Conservation (phyloP, 805 yeast species). For the Ogataea nakhonphanomensis region DNA sequence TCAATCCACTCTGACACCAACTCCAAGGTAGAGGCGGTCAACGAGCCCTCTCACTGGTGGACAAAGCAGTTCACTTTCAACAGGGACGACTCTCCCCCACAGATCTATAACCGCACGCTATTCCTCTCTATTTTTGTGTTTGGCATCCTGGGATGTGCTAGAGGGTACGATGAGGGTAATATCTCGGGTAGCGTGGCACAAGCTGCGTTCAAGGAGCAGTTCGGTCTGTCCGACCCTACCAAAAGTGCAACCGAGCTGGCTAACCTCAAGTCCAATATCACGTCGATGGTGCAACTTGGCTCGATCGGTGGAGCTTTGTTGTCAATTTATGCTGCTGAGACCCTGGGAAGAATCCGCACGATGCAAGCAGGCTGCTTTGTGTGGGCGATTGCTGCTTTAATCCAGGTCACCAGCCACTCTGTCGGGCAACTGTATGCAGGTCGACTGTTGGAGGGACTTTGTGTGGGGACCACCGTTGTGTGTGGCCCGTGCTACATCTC, state of each 20-base stretch:
- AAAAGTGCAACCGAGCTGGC: slow-evolving; percentile 39
- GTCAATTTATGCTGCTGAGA: slow-evolving; percentile 47
- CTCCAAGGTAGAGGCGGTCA: slow-evolving; percentile 11
- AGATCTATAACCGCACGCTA: slow-evolving; percentile 45
- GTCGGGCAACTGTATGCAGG: slow-evolving; percentile 56
- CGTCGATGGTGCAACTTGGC: slow-evolving; percentile 53
- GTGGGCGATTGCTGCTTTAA: slow-evolving; percentile 44
- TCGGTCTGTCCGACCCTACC: slow-evolving; percentile 42
- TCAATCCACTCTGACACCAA: slow-evolving; percentile 14
- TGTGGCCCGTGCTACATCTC: slow-evolving; percentile 54
- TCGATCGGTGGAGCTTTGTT: slow-evolving; percentile 51
- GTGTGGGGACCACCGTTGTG: slow-evolving; percentile 55
- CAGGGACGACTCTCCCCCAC: slow-evolving; percentile 23
- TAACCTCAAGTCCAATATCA: slow-evolving; percentile 47
- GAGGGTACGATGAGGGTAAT: slow-evolving; percentile 58
- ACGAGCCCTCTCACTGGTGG: slow-evolving; percentile 1
- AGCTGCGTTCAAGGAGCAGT: slow-evolving; percentile 37
- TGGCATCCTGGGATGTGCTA: slow-evolving; percentile 53
- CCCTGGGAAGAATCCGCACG: slow-evolving; percentile 49
- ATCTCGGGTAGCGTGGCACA: slow-evolving; percentile 46
- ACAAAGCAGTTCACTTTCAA: slow-evolving; percentile 5
- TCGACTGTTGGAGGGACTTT: slow-evolving; percentile 49
- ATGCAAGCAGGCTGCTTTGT: slow-evolving; percentile 40
- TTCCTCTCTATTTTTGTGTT: slow-evolving; percentile 36
- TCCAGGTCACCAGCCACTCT: slow-evolving; percentile 43